Evolutionary conservation across 345 rosid species (phyloP).

Genomic region (Eucalyptus dawsonii): DNA sequence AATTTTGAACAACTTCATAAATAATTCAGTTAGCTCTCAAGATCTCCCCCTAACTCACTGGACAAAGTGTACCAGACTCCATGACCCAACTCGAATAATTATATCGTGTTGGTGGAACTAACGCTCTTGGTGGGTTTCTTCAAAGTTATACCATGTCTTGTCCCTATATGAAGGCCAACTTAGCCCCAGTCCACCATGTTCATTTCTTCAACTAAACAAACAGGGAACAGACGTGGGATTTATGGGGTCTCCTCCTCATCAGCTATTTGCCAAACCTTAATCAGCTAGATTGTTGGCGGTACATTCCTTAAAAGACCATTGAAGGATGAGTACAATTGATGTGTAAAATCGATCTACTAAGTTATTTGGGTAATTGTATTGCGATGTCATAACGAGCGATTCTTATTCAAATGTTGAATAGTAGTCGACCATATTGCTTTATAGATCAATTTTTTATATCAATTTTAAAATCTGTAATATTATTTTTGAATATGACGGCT

Average conservation of each 20-base stretch:
- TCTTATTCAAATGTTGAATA: not conserved
- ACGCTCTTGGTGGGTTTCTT: not conserved
- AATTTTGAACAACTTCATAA: not conserved
- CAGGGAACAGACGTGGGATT: not conserved
- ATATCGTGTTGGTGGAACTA: constrained; percentile 9
- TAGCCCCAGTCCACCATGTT: not conserved
- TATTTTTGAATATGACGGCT: not conserved
- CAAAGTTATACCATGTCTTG: not conserved
- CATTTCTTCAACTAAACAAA: not conserved
- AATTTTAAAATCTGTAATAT: not conserved
- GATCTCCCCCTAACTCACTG: constrained; percentile 1
- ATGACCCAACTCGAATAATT: not conserved
- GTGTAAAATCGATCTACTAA: not conserved
- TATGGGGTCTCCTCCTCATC: not conserved
- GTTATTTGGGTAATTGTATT: not conserved
- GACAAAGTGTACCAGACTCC: not conserved
- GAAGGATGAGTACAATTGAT: not conserved
- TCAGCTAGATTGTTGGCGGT: not conserved
- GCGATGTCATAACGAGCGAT: not conserved
- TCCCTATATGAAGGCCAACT: not conserved
- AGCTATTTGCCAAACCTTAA: not conserved
- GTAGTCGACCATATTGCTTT: not conserved
- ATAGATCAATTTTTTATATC: not conserved
- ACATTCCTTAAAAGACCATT: not conserved
- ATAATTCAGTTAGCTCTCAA: not conserved